Evolutionary conservation across 352 stramenopile genomes (phyloP).

Genomic region (Phytopythium helicoides): DNA sequence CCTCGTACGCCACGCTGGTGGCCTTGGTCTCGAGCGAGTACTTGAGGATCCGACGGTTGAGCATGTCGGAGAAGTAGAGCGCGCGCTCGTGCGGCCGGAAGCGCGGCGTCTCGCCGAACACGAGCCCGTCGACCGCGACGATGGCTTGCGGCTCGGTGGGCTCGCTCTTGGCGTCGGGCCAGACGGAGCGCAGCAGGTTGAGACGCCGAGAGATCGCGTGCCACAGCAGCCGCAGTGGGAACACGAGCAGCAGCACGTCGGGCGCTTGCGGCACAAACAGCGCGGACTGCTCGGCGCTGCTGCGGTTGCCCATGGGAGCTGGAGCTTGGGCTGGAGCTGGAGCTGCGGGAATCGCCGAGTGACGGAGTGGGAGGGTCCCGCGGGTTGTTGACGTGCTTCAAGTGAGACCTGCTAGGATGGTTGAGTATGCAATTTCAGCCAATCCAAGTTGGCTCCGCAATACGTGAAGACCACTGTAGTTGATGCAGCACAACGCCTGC

Average conservation of each 20-base stretch:
- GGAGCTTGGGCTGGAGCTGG: background rate
- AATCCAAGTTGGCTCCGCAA: too few relatives aligned
- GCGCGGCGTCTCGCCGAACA: slow-evolving; percentile 53
- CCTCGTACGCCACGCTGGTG: slow-evolving; percentile 37
- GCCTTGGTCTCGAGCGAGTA: slow-evolving; percentile 40
- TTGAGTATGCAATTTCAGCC: too few relatives aligned
- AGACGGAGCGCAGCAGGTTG: slow-evolving; percentile 8
- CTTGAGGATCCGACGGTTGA: slow-evolving; percentile 42
- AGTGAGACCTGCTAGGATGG: too few relatives aligned
- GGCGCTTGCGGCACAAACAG: slow-evolving; percentile 25
- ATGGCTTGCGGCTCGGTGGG: slow-evolving; percentile 28
- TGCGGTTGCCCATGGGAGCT: slow-evolving; percentile 8
- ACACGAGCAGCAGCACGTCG: slow-evolving; percentile 13
- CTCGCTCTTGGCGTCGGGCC: background rate
- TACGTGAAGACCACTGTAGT: too few relatives aligned
- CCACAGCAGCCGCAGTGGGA: slow-evolving; percentile 25
- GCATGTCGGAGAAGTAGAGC: slow-evolving; percentile 66
- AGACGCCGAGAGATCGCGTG: slow-evolving; percentile 16
- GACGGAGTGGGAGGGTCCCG: background rate
- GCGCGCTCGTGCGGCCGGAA: slow-evolving; percentile 55
- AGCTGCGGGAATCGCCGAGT: background rate
- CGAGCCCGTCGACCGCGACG: slow-evolving; percentile 33
- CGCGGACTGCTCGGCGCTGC: background rate
- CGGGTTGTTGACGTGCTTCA: too few relatives aligned
- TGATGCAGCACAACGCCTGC: too few relatives aligned